Base-by-base conservation (phyloP, 257 asterid genomes). In the Dorcoceras hygrometricum region DNA sequence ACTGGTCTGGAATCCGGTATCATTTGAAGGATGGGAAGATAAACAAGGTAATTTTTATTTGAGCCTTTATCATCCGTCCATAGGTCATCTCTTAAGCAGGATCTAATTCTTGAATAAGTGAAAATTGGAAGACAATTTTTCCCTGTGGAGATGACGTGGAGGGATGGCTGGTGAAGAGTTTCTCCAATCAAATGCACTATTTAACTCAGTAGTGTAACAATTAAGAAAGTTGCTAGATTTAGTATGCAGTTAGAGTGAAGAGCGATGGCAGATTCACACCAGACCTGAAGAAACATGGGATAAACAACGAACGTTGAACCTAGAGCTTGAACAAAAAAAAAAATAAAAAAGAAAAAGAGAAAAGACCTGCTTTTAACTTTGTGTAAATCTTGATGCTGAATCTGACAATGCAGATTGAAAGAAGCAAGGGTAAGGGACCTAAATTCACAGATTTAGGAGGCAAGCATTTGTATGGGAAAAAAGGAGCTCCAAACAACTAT, bases 1-100 rank as follows among this genome's bases (percentile, higher is more conserved):
- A 90, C 63, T 94, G 99, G 99, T 94, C 99, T 56, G 99, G 99
- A 70, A 87, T 90, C 56, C 83, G 93, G 34, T 94, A 94, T 71
- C 96, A 90, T 80, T 79, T 94, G 79, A 87, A 72, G 87, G 78
- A 90, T 54, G 99, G 99, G 73, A 90, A 89, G 78, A 87, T 94
- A 81, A 34, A 39, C 81, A 88, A 87, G 97, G 97, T 88, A 78
- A 11, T 70, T 59, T 57, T 31, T 39, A 19, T 71, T 62, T 31
- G 19, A 54, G 32, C 36, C n/a, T 75, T 65, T 59, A 48, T 72
- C 68, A 2, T 50, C 57, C 16, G 23, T 39, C 2, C 28, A 12
- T 28, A 55, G 34, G 25, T 48, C 22, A 5, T 46, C 54, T 46
- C 4, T 5, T 4, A 18, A 46, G 54, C 54, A 4, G 1, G 4